Evolutionary conservation across 768 basidiomycete genomes (phyloP).

Genomic region (Leccinum subgranulosum): DNA sequence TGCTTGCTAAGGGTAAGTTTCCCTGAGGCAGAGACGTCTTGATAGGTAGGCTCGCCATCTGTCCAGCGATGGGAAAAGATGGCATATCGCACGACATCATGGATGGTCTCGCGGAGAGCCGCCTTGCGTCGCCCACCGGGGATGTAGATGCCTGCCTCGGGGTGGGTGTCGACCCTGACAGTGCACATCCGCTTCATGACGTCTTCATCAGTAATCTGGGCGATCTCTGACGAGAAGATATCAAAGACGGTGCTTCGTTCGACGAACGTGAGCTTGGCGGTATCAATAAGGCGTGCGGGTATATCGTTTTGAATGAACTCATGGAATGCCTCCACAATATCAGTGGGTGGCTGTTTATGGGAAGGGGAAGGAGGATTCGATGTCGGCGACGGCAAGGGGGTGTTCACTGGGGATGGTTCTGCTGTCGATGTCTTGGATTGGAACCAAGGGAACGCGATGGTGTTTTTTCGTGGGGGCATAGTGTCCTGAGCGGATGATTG

Average conservation of each 20-base stretch:
- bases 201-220: conserved; percentile 16
- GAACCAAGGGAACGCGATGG: not conserved
- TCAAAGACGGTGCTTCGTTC: conserved; percentile 17
- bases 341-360: not conserved
- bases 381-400: not conserved
- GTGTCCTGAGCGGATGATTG: not conserved
- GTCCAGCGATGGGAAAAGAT: conserved; percentile 28
- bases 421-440: not conserved
- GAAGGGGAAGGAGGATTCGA: not conserved
- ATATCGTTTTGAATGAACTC: conserved; percentile 25
- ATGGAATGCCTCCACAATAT: conserved; percentile 11
- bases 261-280: conserved; percentile 18
- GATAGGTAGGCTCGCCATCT: conserved; percentile 20
- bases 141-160: conserved; percentile 16
- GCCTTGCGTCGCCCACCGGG: not conserved
- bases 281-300: conserved; percentile 27
- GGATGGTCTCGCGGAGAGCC: conserved; percentile 18
- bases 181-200: conserved; percentile 1
- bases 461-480: not conserved
- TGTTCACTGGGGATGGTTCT: not conserved
- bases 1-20: not conserved
- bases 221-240: conserved; percentile 16
- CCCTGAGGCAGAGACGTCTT: conserved; percentile 7
- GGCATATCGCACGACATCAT: conserved; percentile 20
- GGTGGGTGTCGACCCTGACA: not conserved